Base-by-base conservation (phyloP, 768 basidiomycete species). In the Boletus sp. region DNA sequence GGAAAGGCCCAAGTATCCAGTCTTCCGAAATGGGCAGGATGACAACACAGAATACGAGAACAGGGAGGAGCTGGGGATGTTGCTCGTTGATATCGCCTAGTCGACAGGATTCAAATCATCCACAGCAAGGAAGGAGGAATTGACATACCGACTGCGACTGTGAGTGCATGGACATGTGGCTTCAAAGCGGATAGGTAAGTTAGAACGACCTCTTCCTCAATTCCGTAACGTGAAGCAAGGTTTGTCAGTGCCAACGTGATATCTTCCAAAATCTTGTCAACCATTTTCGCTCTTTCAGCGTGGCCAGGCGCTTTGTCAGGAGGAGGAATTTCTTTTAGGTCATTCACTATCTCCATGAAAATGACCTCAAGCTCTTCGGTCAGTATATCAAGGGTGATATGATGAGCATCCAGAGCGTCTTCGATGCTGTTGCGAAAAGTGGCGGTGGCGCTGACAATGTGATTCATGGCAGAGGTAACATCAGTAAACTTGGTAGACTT, bases 1-100 rank as follows among this genome's bases (percentile, higher is more conserved):
- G n/a, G 1, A 65, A 55, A 1, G 56, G 63, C n/a, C 36, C 1
- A 9, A 65, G 52, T 6, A 63, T 61, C 63, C 64, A 66, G 2
- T 32, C 15, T 30, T 66, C 37, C 0, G 60, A 56, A 36, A 65
- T 33, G 30, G 65, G 56, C 33, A 64, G 2, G 28, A 1, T 11
- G 1, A 15, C 10, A 8, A 65, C n/a, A 15, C 42, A 40, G 36
- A 52, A 57, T 24, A 7, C 7, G 14, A 61, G 8, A 10, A n/a
- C 7, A 5, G 63, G 42, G 9, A 58, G 20, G 2, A 58, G 47
- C n/a, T 54, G 14, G 3, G 56, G 59, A 33, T 61, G n/a, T 29
- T 50, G 46, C 14, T 64, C 59, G 11, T 55, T 54, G 51, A 65
- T 61, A 4, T 56, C 59, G 0, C 59, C 64, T 65, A 15, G 18